Conservation (phyloP, 2,329 filamentous ascomycete species). For the Aspergillus fischeri region DNA sequence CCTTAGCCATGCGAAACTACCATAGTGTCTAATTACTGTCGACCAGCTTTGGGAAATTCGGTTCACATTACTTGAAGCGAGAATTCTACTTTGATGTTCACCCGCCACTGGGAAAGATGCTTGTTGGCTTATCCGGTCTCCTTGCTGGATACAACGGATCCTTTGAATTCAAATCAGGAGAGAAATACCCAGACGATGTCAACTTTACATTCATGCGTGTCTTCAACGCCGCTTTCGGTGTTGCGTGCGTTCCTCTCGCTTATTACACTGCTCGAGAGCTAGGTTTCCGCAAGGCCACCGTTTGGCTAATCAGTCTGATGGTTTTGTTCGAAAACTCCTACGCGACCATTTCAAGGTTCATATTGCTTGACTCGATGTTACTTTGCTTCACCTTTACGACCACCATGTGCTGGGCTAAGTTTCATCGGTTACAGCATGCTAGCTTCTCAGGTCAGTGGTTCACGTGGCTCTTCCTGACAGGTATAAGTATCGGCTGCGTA, state of each 20-base stretch:
- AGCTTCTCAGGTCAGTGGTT: slow-evolving; percentile 93
- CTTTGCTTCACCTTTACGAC: slow-evolving; percentile 98
- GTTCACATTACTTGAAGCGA: slow-evolving; percentile 96
- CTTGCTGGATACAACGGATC: slow-evolving; percentile 97
- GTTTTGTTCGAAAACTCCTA: slow-evolving; percentile 99
- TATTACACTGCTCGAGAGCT: slow-evolving; percentile 94
- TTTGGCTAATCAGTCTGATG: slow-evolving; percentile 95
- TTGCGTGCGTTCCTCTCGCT: slow-evolving; percentile 84
- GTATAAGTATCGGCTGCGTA: slow-evolving; percentile 93
- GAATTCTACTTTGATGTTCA: slow-evolving; percentile 99
- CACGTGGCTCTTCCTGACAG: slow-evolving; percentile 88
- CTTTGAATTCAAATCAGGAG: slow-evolving; percentile 98
- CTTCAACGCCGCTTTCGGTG: slow-evolving; percentile 94
- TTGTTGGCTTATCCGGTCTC: slow-evolving; percentile 93
- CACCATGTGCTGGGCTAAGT: slow-evolving; percentile 94
- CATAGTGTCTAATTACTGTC: slow-evolving; percentile 4
- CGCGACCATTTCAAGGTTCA: slow-evolving; percentile 97
- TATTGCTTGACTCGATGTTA: slow-evolving; percentile 97
- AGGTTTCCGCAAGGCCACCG: slow-evolving; percentile 76
- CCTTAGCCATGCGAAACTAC: background rate
- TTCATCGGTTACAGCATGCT: slow-evolving; percentile 80
- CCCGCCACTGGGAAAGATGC: slow-evolving; percentile 95
- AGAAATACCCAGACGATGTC: slow-evolving; percentile 87
- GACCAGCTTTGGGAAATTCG: slow-evolving; percentile 68
- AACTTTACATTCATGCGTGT: slow-evolving; percentile 98